These are phyloP conservation scores for Mycena polygramma DNA, from an alignment of 768 basidiomycete genomes.

Conservation along the genomic window DNA sequence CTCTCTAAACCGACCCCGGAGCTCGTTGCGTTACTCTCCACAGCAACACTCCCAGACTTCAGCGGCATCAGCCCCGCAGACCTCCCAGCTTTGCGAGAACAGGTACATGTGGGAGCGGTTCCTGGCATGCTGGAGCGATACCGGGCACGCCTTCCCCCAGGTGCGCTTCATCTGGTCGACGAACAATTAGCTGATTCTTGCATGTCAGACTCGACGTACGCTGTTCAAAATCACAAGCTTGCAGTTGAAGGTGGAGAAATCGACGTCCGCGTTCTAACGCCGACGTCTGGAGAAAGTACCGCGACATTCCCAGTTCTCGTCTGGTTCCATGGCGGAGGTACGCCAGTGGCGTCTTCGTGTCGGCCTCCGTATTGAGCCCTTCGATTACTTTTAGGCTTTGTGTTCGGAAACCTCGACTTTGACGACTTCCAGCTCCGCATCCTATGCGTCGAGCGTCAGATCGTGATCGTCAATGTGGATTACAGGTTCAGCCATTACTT, in stretches of 20 bases:
- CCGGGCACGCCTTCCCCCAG: neutral
- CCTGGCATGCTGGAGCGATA: neutral
- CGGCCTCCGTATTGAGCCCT: too few relatives aligned
- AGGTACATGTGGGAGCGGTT: too few relatives aligned
- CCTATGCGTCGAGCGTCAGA: neutral
- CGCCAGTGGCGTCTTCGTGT: too few relatives aligned
- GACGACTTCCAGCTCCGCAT: slow-evolving; percentile 10
- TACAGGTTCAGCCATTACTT: neutral
- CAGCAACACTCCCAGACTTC: too few relatives aligned
- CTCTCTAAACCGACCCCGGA: too few relatives aligned
- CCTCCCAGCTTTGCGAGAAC: too few relatives aligned
- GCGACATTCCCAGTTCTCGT: neutral
- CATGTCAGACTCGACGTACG: neutral
- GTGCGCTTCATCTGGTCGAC: neutral
- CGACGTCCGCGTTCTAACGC: neutral
- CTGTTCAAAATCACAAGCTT: neutral
- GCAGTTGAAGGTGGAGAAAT: neutral
- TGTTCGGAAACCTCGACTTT: neutral
- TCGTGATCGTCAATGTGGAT: slow-evolving; percentile 10
- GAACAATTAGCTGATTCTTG: neutral
- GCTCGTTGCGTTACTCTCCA: too few relatives aligned
- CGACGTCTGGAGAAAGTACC: neutral
- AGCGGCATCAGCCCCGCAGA: too few relatives aligned
- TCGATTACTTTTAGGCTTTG: neutral
- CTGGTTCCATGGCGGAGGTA: slow-evolving; percentile 16